phyloP scores from a whole-genome alignment of 257 asterid species.

The Forsythia suspensa region DNA sequence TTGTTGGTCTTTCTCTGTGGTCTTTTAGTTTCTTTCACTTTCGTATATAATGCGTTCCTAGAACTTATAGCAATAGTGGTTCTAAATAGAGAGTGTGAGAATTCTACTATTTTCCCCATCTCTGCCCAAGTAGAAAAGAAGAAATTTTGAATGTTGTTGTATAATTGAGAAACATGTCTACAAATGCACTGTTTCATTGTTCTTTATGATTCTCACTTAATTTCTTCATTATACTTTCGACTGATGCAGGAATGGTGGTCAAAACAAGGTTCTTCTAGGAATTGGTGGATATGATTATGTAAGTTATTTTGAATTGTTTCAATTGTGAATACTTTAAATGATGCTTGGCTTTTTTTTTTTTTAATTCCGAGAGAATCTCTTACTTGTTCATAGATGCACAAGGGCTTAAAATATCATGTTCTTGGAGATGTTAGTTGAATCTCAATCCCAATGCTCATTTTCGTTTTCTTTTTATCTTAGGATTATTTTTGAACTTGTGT shows the following conservation, averaged over 20 bases:
- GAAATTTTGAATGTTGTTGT: too few species aligned
- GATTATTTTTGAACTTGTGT: not conserved
- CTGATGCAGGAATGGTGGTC: constrained; percentile 13
- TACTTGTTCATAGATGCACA: too few species aligned
- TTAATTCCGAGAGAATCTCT: not conserved
- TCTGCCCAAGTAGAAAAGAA: not conserved
- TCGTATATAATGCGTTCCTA: not conserved
- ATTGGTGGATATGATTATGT: constrained; percentile 39
- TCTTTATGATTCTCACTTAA: not conserved
- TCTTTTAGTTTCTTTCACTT: not conserved
- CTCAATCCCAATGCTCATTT: not conserved
- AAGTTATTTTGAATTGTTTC: constrained; percentile 12
- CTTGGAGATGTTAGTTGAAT: not conserved
- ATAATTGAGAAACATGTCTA: not conserved
- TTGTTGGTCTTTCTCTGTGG: too few species aligned
- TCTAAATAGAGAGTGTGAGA: not conserved
- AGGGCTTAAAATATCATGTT: not conserved
- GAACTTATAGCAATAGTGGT: too few species aligned
- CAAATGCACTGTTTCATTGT: not conserved
- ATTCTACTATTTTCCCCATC: not conserved
- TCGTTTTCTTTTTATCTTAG: not conserved
- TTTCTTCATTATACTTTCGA: not conserved
- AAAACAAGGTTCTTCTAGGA: constrained; percentile 35
- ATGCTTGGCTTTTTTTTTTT: not conserved
- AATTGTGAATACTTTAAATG: not conserved